Evolutionary conservation across 78 protist species (phyloP).

Genomic region (Dictyostelium capitatum): DNA sequence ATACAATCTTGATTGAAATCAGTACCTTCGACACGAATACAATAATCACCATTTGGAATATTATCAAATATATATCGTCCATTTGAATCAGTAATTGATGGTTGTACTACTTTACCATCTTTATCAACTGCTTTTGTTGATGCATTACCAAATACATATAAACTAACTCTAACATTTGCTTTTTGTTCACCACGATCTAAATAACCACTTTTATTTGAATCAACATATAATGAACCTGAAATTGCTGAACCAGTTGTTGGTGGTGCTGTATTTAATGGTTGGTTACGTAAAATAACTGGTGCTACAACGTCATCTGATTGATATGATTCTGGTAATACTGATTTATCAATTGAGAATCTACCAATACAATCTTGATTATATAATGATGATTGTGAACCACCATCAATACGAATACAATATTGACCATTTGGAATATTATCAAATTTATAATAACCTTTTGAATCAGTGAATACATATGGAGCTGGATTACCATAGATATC

Average conservation of each 20-base stretch:
- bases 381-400: background rate
- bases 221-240: background rate
- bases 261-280: background rate
- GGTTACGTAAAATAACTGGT: background rate
- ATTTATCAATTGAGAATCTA: background rate
- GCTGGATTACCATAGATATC: conserved; percentile 3
- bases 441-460: conserved; percentile 26
- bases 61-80: background rate
- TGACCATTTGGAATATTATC: background rate
- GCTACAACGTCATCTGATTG: background rate
- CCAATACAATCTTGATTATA: conserved; percentile 33
- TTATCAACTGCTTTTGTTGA: background rate
- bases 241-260: background rate
- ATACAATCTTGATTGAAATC: background rate
- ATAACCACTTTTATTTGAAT: background rate
- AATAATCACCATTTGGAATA: conserved; percentile 22
- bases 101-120: background rate
- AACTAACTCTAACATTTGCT: too few species aligned
- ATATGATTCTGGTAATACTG: background rate
- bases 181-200: background rate
- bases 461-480: conserved; percentile 8
- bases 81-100: background rate
- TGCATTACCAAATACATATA: background rate
- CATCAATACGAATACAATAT: conserved; percentile 14
- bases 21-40: background rate